These are phyloP conservation scores for Aspergillus puulaauensis DNA, from an alignment of 2,329 filamentous ascomycete genomes.

Conservation along the genomic window DNA sequence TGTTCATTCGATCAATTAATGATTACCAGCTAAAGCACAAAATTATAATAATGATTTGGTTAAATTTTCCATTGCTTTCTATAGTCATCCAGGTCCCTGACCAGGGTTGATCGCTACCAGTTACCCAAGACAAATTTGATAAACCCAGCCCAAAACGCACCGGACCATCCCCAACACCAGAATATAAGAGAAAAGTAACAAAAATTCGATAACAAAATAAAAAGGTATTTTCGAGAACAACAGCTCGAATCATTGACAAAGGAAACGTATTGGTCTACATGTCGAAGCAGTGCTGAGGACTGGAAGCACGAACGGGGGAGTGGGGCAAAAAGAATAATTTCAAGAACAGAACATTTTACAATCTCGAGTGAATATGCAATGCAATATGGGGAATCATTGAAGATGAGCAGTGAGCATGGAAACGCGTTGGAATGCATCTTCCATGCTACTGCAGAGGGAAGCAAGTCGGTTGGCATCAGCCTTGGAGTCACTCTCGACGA, in stretches of 20 bases:
- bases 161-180: constrained; percentile 7
- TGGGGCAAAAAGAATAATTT: neutral
- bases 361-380: constrained; percentile 16
- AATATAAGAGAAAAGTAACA: constrained; percentile 3
- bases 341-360: constrained; percentile 16
- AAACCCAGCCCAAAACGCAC: constrained; percentile 7
- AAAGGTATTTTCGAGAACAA: constrained; percentile 1
- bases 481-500: constrained; percentile 47
- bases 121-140: constrained; percentile 2
- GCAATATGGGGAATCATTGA: constrained; percentile 33
- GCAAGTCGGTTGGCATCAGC: constrained; percentile 33
- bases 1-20: neutral
- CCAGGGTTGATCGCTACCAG: constrained; percentile 7
- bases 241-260: constrained; percentile 23
- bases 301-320: constrained; percentile 3
- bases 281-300: constrained; percentile 8
- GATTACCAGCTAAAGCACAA: neutral
- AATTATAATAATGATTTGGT: neutral
- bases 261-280: constrained; percentile 23
- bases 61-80: neutral
- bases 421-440: constrained; percentile 43
- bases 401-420: constrained; percentile 42
- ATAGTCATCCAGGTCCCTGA: neutral
- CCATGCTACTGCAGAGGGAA: constrained; percentile 40
- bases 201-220: neutral